A percentile compares a stretch with the other conserved stretches of the same genome.
These are phyloP conservation scores for Pelargonium citronellum DNA, from an alignment of 441 rosid genomes.

Conservation along the genomic window DNA sequence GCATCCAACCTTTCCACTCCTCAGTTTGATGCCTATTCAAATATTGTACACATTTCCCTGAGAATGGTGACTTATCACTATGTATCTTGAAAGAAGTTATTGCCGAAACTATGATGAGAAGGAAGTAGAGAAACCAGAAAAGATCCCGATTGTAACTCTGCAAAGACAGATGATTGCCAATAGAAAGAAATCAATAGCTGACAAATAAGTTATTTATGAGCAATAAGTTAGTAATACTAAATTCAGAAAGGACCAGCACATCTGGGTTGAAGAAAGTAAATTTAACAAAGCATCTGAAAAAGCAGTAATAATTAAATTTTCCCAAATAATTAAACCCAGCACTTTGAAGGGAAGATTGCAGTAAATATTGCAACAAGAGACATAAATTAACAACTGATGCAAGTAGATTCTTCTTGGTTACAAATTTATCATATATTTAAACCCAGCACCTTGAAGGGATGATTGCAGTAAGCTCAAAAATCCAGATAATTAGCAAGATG, in stretches of 20 bases:
- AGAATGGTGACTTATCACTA: constrained; percentile 66
- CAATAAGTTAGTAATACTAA: neutral
- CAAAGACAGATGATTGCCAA: constrained; percentile 14
- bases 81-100: constrained; percentile 87
- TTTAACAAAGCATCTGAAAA: neutral
- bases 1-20: constrained; percentile 99
- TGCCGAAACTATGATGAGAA: constrained; percentile 78
- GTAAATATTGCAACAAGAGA: neutral
- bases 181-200: constrained; percentile 10
- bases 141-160: constrained; percentile 91
- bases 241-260: neutral
- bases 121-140: constrained; percentile 82
- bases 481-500: neutral
- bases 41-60: constrained; percentile 71
- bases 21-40: constrained; percentile 96
- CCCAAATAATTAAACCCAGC: neutral
- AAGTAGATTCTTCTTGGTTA: neutral
- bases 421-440: neutral
- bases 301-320: neutral
- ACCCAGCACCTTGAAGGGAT: neutral
- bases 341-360: neutral
- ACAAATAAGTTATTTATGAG: neutral
- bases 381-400: neutral
- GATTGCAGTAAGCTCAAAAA: neutral
- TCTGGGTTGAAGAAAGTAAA: neutral